Conservation (phyloP, 495 filamentous ascomycete species). For the Clavariopsis aquatica region DNA sequence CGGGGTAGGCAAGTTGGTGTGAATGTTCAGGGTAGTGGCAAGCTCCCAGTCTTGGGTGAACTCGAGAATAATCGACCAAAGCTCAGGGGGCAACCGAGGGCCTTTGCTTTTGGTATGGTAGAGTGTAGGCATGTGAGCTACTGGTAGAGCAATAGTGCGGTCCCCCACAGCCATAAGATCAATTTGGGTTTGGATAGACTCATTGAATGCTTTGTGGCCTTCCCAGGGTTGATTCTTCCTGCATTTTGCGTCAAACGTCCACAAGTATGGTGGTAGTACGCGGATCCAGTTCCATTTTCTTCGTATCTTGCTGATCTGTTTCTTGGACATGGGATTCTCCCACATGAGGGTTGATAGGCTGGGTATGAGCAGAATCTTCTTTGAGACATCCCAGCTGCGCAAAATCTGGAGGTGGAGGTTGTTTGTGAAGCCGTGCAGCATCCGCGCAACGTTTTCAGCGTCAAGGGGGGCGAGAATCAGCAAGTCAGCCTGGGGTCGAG, state of each 20-base stretch:
- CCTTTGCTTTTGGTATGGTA: constrained; percentile 27
- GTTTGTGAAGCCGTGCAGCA: constrained; percentile 77
- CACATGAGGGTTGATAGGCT: constrained; percentile 82
- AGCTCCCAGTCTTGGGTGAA: constrained; percentile 87
- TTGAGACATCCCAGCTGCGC: constrained; percentile 78
- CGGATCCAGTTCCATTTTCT: constrained; percentile 81
- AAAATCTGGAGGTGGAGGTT: constrained; percentile 72
- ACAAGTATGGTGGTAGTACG: constrained; percentile 69
- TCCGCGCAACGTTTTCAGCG: constrained; percentile 75
- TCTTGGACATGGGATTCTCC: constrained; percentile 81
- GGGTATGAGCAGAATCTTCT: constrained; percentile 78
- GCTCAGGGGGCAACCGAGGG: constrained; percentile 67
- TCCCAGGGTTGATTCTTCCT: constrained; percentile 56
- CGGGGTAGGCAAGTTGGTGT: constrained; percentile 71
- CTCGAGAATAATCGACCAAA: constrained; percentile 87
- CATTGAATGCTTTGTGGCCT: constrained; percentile 63
- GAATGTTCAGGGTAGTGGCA: constrained; percentile 74
- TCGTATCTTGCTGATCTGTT: constrained; percentile 76
- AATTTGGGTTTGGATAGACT: constrained; percentile 66
- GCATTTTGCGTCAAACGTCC: constrained; percentile 59
- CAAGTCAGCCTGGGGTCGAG: constrained; percentile 61
- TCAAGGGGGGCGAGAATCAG: constrained; percentile 81
- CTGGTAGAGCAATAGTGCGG: constrained; percentile 48
- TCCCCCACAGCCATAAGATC: constrained; percentile 63
- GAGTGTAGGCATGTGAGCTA: constrained; percentile 33